Percentiles rank a stretch among this genome's conserved stretches.
Conservation (phyloP, 495 filamentous ascomycete genomes). For the Hypoxylon fuscum region DNA sequence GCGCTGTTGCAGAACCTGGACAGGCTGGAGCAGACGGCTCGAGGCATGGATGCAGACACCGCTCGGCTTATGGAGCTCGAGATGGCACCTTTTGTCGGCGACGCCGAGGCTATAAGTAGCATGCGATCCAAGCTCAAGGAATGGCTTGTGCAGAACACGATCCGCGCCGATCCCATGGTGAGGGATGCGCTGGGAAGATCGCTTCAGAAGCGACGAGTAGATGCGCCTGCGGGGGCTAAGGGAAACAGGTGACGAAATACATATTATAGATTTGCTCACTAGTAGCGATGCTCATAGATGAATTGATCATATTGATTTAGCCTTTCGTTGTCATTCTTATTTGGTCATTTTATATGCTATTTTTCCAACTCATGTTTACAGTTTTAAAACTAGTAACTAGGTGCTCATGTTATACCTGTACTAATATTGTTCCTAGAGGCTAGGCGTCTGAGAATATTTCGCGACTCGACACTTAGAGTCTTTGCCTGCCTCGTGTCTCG, state of each 20-base stretch:
- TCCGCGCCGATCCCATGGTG: conserved; percentile 77
- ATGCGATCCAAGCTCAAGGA: conserved; percentile 75
- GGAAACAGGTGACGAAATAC: conserved; percentile 53
- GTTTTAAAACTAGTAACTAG: background rate
- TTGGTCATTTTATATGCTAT: conserved; percentile 2
- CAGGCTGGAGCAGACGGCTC: conserved; percentile 62
- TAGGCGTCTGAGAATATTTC: background rate
- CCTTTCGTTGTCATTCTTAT: background rate
- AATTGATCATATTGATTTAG: conserved; percentile 11
- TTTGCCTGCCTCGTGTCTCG: conserved; percentile 76
- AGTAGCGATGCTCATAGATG: conserved; percentile 11
- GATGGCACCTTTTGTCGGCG: conserved; percentile 81
- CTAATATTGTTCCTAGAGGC: background rate
- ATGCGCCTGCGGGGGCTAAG: conserved; percentile 64
- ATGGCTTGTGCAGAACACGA: conserved; percentile 78
- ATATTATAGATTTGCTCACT: conserved; percentile 3
- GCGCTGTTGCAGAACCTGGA: conserved; percentile 60
- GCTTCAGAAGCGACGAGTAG: conserved; percentile 64
- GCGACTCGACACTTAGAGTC: conserved; percentile 56
- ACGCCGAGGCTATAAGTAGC: conserved; percentile 65
- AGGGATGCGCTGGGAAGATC: conserved; percentile 74
- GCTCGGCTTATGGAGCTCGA: conserved; percentile 76
- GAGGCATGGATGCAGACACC: conserved; percentile 71
- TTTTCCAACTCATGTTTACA: background rate
- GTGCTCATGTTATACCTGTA: background rate